These are phyloP conservation scores for Penicillium dipodomyicola DNA, from an alignment of 495 filamentous ascomycete species.

Conservation along the genomic window DNA sequence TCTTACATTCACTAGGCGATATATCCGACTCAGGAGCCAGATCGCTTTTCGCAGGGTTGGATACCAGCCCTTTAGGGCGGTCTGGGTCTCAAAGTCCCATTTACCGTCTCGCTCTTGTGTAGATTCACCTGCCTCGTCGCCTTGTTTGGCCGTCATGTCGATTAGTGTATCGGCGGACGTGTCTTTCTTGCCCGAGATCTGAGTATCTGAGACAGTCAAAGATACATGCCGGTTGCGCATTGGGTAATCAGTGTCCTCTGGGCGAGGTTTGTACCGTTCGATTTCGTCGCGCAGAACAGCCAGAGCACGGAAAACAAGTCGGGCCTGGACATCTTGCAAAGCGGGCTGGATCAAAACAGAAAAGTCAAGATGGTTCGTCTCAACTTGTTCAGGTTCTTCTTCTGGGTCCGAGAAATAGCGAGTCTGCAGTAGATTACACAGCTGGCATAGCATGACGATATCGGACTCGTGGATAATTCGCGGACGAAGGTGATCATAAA, in stretches of 20 bases:
- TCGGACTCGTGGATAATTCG: constrained; percentile 68
- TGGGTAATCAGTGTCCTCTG: constrained; percentile 68
- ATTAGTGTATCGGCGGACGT: constrained; percentile 42
- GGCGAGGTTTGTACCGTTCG: constrained; percentile 64
- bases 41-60: constrained; percentile 75
- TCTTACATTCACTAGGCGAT: constrained; percentile 70
- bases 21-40: constrained; percentile 79
- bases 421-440: constrained; percentile 79
- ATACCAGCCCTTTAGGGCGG: constrained; percentile 53
- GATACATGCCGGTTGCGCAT: constrained; percentile 48
- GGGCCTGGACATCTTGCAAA: constrained; percentile 71
- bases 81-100: constrained; percentile 54
- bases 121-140: constrained; percentile 50
- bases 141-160: constrained; percentile 50
- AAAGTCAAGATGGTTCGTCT: constrained; percentile 62
- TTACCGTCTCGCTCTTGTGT: constrained; percentile 45
- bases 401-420: constrained; percentile 73
- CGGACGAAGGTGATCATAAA: constrained; percentile 71
- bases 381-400: constrained; percentile 60
- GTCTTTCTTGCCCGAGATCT: constrained; percentile 48
- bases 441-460: constrained; percentile 73
- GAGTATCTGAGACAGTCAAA: constrained; percentile 47
- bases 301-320: constrained; percentile 69
- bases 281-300: constrained; percentile 67
- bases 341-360: constrained; percentile 63